These are phyloP conservation scores for Microcera coccophila DNA, from an alignment of 2,329 filamentous ascomycete species.

Conservation along the genomic window DNA sequence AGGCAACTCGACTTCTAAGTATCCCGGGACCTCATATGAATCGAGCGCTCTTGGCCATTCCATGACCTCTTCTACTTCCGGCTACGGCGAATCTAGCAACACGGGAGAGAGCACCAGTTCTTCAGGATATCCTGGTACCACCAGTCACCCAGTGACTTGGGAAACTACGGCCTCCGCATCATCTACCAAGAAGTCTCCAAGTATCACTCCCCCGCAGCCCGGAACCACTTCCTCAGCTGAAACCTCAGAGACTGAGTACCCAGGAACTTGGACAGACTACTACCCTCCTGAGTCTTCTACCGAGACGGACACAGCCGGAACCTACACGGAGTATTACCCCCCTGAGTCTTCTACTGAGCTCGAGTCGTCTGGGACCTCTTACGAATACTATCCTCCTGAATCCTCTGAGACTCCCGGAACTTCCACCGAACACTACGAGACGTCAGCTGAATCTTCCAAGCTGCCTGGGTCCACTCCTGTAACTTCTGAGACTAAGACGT, in stretches of 20 bases:
- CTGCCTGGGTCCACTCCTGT: not conserved
- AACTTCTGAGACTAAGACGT: not conserved
- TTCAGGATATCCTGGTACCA: not conserved
- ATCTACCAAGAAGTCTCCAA: not conserved
- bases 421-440: not conserved
- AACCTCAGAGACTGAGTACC: not conserved
- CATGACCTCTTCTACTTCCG: too few relatives aligned
- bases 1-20: slow-evolving; percentile 2
- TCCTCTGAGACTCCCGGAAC: not conserved
- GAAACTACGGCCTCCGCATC: not conserved
- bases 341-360: not conserved
- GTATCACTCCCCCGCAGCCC: not conserved
- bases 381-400: not conserved
- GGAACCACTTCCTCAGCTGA: not conserved
- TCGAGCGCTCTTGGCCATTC: too few relatives aligned
- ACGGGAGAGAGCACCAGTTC: not conserved
- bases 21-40: slow-evolving; percentile 9
- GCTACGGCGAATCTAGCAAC: too few relatives aligned
- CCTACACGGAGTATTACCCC: slow-evolving; percentile 1
- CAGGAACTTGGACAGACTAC: slow-evolving; percentile 1
- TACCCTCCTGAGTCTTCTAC: not conserved
- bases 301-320: not conserved
- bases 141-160: not conserved
- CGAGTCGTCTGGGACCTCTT: not conserved
- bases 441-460: not conserved